Base-by-base conservation (phyloP, 495 filamentous ascomycete genomes). In the Penicillium alfredii region DNA sequence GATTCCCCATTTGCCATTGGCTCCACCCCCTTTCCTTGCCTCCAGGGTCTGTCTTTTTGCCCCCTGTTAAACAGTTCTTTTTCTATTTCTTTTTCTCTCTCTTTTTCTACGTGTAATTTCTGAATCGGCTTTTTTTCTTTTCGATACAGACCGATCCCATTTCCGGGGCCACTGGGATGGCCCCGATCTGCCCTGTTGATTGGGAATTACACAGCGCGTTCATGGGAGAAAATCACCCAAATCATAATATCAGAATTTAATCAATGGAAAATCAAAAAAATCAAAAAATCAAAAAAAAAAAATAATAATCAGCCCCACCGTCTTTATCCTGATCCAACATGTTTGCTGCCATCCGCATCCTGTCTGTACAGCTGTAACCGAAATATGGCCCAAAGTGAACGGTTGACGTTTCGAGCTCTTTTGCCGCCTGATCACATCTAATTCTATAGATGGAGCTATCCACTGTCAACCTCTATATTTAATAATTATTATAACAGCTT, bases 351-450 rank as follows among this genome's bases (percentile, higher is more conserved):
- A 45, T 56, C 55, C 60, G 55, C 60, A 60, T 58, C 52, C 55
- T 58, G 54, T 48, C 49, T 62, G 52, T 66, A 62, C 58, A 64
- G 56, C 58, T 64, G 63, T 61, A 56, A 66, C 59, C 59, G 49
- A 63, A 66, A 63, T 58, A 49, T 53, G 35, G n/a, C n/a, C n/a
- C n/a, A n/a, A n/a, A 26, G 50, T 60, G 55, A 56, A 60, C 53
- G 45, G 53, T 63, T 56, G 50, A 61, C 50, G 48, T 50, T 58
- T 61, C n/a, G 47, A 46, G 37, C 49, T 58, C 50, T 51, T 53
- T n/a, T 63, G 53, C 47, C 53, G 60, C 60, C 56, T 61, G 60
- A 60, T 64, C 58, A 63, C 54, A 61, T 61, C 47, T 25, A n/a
- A 25, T n/a, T 42, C 38, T 49, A 51, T 54, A 51, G 50, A 57